Evolutionary conservation across 1,284 basidiomycete species (phyloP), one percentile per base, ranked within the genome.

Genomic region (Naganishia cerealis): DNA sequence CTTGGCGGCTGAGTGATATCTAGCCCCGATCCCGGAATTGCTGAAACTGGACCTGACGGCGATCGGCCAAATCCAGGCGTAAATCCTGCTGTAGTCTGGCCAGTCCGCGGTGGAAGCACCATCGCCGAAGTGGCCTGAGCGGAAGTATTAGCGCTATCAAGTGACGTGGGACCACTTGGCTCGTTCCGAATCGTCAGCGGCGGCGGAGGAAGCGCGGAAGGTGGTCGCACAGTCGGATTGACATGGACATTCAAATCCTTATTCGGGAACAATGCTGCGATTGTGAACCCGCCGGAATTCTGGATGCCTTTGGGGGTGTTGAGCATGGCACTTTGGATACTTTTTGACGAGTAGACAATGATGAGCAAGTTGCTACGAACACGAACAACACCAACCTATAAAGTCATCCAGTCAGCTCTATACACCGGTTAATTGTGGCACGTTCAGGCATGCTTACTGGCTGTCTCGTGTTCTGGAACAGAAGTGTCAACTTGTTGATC

Each of bases 291-390:
- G 9, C 50, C 52, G n/a, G 61, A 63, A 7, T 29, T 38, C 13
- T 52, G 61, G 29, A 63, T 63, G 3, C n/a, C 39, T 26, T 39
- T 21, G 8, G 61, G 61, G 1, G 61, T 63, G 38, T 52, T 46
- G 36, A 63, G 24, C 18, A 36, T 52, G 24, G 61, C 46, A 29
- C 50, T 53, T 3, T 39, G 50, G 7, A 36, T 54, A 24, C 61
- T 63, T 29, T 63, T 63, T 6, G 61, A 63, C 16, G 61, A 63
- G 38, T 63, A 63, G n/a, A 63, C 40, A 21, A 63, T 39, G n/a
- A 63, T 26, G 24, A 63, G 61, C 50, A 63, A 42, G n/a, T 63
- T 13, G 8, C 53, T 39, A 15, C 61, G 50, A 18, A 63, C 61
- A 10, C 61, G 61, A 9, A 53, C 61, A 9, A 63, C 61, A 3